Evolutionary conservation across 805 yeast genomes (phyloP).

Genomic region (Candida berthetii): DNA sequence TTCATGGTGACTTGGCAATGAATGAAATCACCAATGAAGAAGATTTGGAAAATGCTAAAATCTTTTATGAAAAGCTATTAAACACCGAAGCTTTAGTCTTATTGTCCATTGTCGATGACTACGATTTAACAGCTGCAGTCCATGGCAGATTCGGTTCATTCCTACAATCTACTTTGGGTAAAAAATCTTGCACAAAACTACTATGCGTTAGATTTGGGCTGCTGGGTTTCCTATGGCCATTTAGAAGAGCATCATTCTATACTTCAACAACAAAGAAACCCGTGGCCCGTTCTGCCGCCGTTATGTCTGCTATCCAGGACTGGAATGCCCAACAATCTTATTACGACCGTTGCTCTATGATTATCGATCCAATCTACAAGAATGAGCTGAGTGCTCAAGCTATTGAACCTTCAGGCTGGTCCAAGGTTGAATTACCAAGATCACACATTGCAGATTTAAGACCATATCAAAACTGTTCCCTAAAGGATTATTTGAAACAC

Average conservation of each 20-base stretch:
- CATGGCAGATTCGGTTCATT: conserved; percentile 22
- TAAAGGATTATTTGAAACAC: conserved; percentile 31
- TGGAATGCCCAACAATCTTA: conserved; percentile 26
- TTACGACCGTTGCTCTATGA: conserved; percentile 24
- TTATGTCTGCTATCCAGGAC: conserved; percentile 27
- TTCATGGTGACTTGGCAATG: background rate
- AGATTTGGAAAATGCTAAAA: conserved; percentile 3
- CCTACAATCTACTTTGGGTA: conserved; percentile 22
- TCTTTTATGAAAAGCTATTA: conserved; percentile 27
- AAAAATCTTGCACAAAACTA: conserved; percentile 22
- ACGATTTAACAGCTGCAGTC: conserved; percentile 30
- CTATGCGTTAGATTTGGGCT: conserved; percentile 33
- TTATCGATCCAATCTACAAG: conserved; percentile 31
- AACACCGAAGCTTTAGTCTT: conserved; percentile 35
- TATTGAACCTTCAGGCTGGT: conserved; percentile 33
- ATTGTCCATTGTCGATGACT: conserved; percentile 28
- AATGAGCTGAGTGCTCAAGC: conserved; percentile 26
- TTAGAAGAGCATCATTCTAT: conserved; percentile 32
- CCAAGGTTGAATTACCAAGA: conserved; percentile 26
- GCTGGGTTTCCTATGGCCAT: conserved; percentile 40
- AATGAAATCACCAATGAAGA: background rate
- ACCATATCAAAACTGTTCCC: conserved; percentile 23
- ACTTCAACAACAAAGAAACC: conserved; percentile 32
- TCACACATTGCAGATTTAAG: conserved; percentile 35
- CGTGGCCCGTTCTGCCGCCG: conserved; percentile 33